Evolutionary conservation across 2,329 filamentous ascomycete genomes (phyloP), one percentile per base, ranked within the genome.

Genomic region (Epicoccum nigrum): DNA sequence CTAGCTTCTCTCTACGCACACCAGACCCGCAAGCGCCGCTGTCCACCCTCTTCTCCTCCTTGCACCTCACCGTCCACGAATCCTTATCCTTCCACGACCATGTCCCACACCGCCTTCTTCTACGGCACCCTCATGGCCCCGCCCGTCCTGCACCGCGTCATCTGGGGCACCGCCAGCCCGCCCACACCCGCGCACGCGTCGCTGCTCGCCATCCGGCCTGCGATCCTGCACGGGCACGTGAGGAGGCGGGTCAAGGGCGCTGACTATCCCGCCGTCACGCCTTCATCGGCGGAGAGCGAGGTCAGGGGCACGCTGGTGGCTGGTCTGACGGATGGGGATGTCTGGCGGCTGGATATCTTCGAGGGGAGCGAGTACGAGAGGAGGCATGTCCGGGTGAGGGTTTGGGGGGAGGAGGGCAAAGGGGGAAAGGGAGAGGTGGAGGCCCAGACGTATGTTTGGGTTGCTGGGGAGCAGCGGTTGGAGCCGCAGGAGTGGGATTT

Each of bases 401-500:
- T 78, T 1, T 44, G 81, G 40, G 13, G 7, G 12, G 47, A 43
- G 52, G 30, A n/a, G 58, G 49, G 17, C 47, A 16, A n/a, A 15
- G 19, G 19, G 16, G 32, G 20, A 37, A 74, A 78, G 38, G 64
- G 62, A 9, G 66, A 76, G 39, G 67, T 80, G 1, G 70, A 75
- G 50, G 76, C 68, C 48, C 80, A 74, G 63, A 78, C 60, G 20
- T 81, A 80, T 42, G 81, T 90, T 6, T 83, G 81, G 69, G 70
- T 78, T 56, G 72, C 78, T 13, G 62, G 72, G 35, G 54, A 64
- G 37, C 54, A 76, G 8, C 50, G 74, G 0, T 75, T 97, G 15
- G 90, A 96, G 71, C 78, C 83, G 25, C 74, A 77, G 17, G 92
- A 96, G 71, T 97, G 93, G 93, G 90, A 96, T 70, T 94, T 92